These are phyloP conservation scores for Pythium aquatile DNA, from an alignment of 352 stramenopile species.

Conservation along the genomic window DNA sequence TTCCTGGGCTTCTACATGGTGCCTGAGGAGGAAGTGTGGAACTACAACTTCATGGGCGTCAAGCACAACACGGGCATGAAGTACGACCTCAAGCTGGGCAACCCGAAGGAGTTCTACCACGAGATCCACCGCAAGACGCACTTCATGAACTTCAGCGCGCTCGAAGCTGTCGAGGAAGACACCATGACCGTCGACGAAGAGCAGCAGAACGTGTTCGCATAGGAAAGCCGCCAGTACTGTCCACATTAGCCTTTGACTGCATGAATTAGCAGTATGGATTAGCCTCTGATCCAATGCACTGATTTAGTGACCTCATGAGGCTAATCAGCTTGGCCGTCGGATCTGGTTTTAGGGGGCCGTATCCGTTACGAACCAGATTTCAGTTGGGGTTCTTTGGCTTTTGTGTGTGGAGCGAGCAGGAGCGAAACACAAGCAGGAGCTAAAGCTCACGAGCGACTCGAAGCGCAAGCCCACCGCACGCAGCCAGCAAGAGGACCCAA, in stretches of 20 bases:
- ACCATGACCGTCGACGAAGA: slow-evolving; percentile 91
- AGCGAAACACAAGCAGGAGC: slow-evolving; percentile 5
- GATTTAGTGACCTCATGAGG: not conserved
- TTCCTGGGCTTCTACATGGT: slow-evolving; percentile 99
- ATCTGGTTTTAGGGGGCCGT: slow-evolving; percentile 4
- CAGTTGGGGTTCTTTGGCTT: slow-evolving; percentile 26
- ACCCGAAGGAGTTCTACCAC: slow-evolving; percentile 99
- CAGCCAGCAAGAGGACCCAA: not conserved
- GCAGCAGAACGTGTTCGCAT: slow-evolving; percentile 82
- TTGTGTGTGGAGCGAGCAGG: slow-evolving; percentile 25
- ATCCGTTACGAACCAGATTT: slow-evolving; percentile 27
- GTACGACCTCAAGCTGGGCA: slow-evolving; percentile 97
- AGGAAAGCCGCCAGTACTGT: not conserved
- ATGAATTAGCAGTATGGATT: not conserved
- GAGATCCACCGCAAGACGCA: slow-evolving; percentile 98
- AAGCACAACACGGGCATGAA: slow-evolving; percentile 98
- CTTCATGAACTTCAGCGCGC: slow-evolving; percentile 99
- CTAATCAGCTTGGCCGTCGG: slow-evolving; percentile 5
- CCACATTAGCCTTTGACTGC: not conserved
- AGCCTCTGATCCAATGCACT: not conserved
- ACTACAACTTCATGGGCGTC: slow-evolving; percentile 99
- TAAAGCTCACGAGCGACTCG: slow-evolving; percentile 4
- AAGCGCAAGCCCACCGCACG: not conserved
- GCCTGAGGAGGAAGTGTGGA: slow-evolving; percentile 98
- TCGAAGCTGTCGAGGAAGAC: slow-evolving; percentile 92